phyloP scores from a whole-genome alignment of 495 filamentous ascomycete species.

The Amphirosellinia nigrospora region DNA sequence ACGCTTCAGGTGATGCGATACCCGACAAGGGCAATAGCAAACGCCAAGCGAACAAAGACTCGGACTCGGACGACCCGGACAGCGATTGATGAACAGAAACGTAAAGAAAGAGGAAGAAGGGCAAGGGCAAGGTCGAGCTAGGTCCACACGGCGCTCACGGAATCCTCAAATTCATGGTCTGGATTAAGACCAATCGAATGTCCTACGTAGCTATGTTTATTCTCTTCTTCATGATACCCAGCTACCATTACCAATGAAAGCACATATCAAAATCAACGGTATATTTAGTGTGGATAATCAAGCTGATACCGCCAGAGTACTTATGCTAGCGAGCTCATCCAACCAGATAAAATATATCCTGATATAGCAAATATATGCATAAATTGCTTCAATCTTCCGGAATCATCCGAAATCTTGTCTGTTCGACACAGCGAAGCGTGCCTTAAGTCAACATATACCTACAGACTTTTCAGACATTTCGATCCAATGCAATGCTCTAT shows the following conservation, averaged over 20 bases:
- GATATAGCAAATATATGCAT: too few relatives aligned
- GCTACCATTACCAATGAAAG: background rate
- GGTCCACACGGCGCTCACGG: conserved; percentile 59
- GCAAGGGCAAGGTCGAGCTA: conserved; percentile 59
- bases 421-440: background rate
- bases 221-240: conserved; percentile 36
- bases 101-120: conserved; percentile 51
- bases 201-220: conserved; percentile 9
- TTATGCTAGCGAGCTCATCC: background rate
- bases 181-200: conserved; percentile 52
- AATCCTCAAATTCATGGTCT: conserved; percentile 69
- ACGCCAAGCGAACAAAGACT: conserved; percentile 52
- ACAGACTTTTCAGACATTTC: background rate
- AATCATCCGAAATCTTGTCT: background rate
- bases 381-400: too few relatives aligned
- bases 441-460: background rate
- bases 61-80: conserved; percentile 40
- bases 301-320: background rate
- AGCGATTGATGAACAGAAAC: conserved; percentile 38
- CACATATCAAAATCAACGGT: background rate
- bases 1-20: conserved; percentile 47
- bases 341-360: too few relatives aligned
- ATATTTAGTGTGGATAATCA: background rate
- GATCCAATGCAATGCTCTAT: background rate
- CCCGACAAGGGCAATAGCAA: conserved; percentile 44